Base-by-base conservation (phyloP, 78 protist genomes). In the Dictyostelium capitatum region DNA sequence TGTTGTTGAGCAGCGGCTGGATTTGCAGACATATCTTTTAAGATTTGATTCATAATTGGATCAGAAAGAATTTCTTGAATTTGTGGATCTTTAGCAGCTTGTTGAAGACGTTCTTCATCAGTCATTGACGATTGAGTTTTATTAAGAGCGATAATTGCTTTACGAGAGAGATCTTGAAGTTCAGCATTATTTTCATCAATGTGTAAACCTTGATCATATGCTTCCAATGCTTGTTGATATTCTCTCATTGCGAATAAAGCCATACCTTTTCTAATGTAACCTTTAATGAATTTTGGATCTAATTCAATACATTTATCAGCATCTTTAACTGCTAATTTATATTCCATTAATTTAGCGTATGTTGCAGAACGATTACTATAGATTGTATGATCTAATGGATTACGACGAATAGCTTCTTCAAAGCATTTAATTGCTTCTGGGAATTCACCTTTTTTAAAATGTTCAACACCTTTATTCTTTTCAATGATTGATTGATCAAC, bases 21-120 rank as follows among this genome's bases (percentile, higher is more conserved):
- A 75, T 97, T 90, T 12, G 11, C 19, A 51, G 23, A 59, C 91
- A 97, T 92, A 69, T 96, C 98, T 30, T 82, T 28, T 48, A 97
- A 91, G 48, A 95, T 96, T 78, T 87, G 79, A 28, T 90, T 90
- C 97, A 97, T 95, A 79, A 83, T 32, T 77, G 98, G 96, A 64
- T 97, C 99, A 4, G 37, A 41, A 12, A 97, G 81, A 78, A 97
- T 97, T 53, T 72, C 82, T 79, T 30, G 89, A 56, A 98, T 97
- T 81, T 98, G 98, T 8, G 99, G 99, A 83, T 98, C 98, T 64
- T 82, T 54, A 78, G 95, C 48, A 25, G 99, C 98, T 50, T 94
- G 84, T 65, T 80, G 73, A 4, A 70, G 51, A 48, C 91, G 83
- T 75, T 97, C 98, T 78, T 97, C 97, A 30, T 97, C 97, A 53